phyloP scores from a whole-genome alignment of 805 yeast genomes.

The Saccharomycopsis capsularis region DNA sequence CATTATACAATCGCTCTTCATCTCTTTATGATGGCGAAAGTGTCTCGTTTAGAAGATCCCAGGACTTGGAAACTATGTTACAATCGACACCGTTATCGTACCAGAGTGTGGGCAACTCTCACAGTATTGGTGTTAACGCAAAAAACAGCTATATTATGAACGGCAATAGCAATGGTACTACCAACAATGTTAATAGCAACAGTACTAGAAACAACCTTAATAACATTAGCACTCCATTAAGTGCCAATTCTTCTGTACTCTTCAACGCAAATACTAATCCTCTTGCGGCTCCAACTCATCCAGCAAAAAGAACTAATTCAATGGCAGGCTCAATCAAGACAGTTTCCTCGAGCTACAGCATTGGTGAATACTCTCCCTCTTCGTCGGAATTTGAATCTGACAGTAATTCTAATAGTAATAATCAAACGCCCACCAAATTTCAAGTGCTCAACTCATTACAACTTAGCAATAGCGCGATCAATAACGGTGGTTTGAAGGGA shows the following conservation, averaged over 20 bases:
- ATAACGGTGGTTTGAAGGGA: conserved; percentile 11
- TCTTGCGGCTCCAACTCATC: neutral
- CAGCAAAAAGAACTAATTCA: neutral
- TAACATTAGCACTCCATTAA: neutral
- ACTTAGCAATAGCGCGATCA: conserved; percentile 7
- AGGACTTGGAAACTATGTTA: conserved; percentile 11
- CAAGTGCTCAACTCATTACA: conserved; percentile 15
- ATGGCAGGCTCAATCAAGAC: conserved; percentile 11
- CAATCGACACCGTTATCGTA: neutral
- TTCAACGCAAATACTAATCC: neutral
- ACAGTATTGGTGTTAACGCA: neutral
- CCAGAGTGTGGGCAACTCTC: neutral
- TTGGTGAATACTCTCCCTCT: conserved; percentile 42
- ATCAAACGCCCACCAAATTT: conserved; percentile 30
- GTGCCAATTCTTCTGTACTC: neutral
- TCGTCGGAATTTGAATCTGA: conserved; percentile 37
- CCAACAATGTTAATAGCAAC: neutral
- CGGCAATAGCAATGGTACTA: neutral
- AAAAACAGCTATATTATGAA: neutral
- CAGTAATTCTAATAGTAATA: conserved; percentile 2
- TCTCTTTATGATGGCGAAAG: conserved; percentile 9
- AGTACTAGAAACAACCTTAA: neutral
- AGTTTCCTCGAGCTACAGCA: conserved; percentile 31
- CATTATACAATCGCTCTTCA: conserved; percentile 13
- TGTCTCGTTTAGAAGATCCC: conserved; percentile 4